A percentile compares a stretch with the other conserved stretches of the same genome.
Conservation (phyloP, 805 yeast genomes). For the Starmera pachycereana region DNA sequence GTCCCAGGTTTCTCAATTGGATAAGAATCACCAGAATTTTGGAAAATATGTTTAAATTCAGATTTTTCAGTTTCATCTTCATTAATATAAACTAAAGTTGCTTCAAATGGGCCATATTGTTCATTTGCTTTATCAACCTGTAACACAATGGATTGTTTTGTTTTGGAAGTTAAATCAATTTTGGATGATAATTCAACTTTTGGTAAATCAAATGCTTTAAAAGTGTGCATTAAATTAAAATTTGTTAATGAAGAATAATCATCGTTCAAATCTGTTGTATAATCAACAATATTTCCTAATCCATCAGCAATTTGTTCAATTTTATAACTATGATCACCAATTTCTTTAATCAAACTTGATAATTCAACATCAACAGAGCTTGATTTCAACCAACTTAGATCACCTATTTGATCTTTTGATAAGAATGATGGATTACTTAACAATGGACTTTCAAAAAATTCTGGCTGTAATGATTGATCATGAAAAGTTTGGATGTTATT, state of each 20-base stretch:
- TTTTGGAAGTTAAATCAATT: constrained; percentile 24
- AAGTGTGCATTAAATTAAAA: constrained; percentile 31
- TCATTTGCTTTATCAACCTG: constrained; percentile 21
- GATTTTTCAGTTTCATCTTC: constrained; percentile 18
- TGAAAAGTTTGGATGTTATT: constrained; percentile 23
- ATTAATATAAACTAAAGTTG: constrained; percentile 20
- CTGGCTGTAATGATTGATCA: constrained; percentile 41
- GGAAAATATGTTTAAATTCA: constrained; percentile 15
- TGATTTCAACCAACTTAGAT: constrained; percentile 33
- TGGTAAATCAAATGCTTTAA: constrained; percentile 48
- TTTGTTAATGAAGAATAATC: constrained; percentile 19
- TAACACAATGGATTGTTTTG: constrained; percentile 26
- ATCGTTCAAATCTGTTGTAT: constrained; percentile 18
- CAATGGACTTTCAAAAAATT: constrained; percentile 40
- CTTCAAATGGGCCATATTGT: constrained; percentile 24
- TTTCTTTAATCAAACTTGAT: constrained; percentile 28
- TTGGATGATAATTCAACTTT: constrained; percentile 35
- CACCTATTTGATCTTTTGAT: constrained; percentile 23
- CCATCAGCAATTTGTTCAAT: constrained; percentile 56
- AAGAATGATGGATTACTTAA: constrained; percentile 22
- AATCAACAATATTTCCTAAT: constrained; percentile 48
- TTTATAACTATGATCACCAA: constrained; percentile 47
- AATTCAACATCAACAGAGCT: constrained; percentile 32
- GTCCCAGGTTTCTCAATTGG: constrained; percentile 51
- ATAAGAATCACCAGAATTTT: constrained; percentile 22